Evolutionary conservation across 1,139 yeast genomes (phyloP), one percentile per base, ranked within the genome.

Genomic region (Sugiyamaella grinbergsii): DNA sequence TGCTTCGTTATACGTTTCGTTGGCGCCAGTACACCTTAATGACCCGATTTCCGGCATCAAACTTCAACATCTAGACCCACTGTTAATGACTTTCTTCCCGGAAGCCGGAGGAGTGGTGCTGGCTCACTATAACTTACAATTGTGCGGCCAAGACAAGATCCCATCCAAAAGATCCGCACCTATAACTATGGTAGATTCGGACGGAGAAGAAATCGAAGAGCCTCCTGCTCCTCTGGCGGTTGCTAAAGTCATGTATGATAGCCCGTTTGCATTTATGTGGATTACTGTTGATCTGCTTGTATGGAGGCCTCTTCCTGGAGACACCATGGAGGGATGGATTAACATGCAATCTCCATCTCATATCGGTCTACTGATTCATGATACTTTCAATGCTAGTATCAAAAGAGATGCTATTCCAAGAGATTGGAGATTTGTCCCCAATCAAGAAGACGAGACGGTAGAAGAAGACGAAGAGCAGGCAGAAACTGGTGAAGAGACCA

Each of bases 341-440:
- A 89, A 89, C 71, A 82, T 93, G 79, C 97, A 91, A 72, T 85
- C 97, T 1, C 96, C 96, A 13, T 85, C 96, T 6, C 98, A 93
- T 66, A 84, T 94, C 63, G 98, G 98, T 55, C 75, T 93, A 57
- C 77, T 93, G 60, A 77, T 93, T 49, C 93, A 88, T 67, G 98
- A 93, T 69, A 88, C 95, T 0, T 93, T 93, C 73, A 94, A 93
- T 71, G 98, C 97, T 29, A 83, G 94, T 49, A 89, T 93, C 58
- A 88, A 87, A 68, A 83, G 87, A 67, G 84, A 79, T 65, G 82
- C 81, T 61, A 89, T 93, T 56, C 98, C 98, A 15, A 71, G 73
- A 37, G 79, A 75, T 48, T 93, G 98, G 98, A 73, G 74, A 31
- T 93, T 91, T 69, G 77, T 85, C 49, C 93, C 94, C 44, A 81